phyloP scores from a whole-genome alignment of 176 grass and related monocot species.

The Echinochloa phyllopogon region DNA sequence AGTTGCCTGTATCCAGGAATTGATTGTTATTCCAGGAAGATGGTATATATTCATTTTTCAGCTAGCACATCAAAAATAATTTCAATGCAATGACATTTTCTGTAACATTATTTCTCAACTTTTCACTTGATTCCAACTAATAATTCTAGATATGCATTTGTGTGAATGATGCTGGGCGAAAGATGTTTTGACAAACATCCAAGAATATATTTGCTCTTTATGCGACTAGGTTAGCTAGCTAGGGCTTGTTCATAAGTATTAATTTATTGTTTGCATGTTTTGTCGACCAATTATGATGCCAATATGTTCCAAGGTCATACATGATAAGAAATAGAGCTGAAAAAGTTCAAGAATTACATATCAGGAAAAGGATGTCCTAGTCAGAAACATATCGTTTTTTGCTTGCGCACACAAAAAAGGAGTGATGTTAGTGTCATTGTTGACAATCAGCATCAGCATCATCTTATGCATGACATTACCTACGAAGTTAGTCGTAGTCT shows the following conservation, averaged over 20 bases:
- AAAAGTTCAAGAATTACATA: background rate
- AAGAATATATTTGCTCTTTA: background rate
- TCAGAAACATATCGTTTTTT: background rate
- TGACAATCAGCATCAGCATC: background rate
- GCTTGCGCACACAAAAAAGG: background rate
- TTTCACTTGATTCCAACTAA: background rate
- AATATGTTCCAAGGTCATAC: background rate
- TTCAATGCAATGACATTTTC: background rate
- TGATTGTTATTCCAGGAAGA: conserved; percentile 34
- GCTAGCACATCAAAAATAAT: background rate
- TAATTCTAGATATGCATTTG: background rate
- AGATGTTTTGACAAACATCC: background rate
- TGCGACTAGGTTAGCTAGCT: background rate
- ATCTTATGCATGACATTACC: conserved; percentile 6
- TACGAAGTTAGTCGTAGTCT: conserved; percentile 16
- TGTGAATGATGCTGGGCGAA: background rate
- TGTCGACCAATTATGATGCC: background rate
- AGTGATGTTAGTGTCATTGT: conserved; percentile 1
- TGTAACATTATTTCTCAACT: background rate
- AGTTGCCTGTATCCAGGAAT: conserved; percentile 47
- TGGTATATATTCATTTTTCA: conserved; percentile 44
- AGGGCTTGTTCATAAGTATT: background rate
- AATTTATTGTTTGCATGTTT: background rate
- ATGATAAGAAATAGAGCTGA: background rate
- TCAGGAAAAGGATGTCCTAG: background rate